Conservation (phyloP, 1,139 yeast genomes). For the Pichia sp. region DNA sequence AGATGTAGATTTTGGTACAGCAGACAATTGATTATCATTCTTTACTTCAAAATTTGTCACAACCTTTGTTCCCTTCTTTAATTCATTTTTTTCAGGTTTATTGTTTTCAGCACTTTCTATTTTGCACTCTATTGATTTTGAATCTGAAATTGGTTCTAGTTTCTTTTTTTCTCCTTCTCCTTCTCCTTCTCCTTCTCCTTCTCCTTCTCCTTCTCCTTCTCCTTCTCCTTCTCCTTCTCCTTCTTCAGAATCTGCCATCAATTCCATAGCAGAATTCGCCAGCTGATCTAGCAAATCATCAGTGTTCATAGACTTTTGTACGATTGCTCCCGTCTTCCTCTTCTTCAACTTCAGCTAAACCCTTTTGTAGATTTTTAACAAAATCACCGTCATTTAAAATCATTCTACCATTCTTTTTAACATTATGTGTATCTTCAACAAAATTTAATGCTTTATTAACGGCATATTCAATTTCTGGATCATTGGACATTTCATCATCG, state of each 20-base stretch:
- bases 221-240: conserved; percentile 10
- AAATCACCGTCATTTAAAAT: conserved; percentile 27
- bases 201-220: conserved; percentile 12
- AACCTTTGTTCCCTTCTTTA: neutral
- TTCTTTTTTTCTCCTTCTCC: conserved; percentile 1
- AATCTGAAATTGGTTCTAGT: neutral
- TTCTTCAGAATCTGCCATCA: conserved; percentile 12
- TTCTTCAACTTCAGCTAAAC: conserved; percentile 19
- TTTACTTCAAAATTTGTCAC: neutral
- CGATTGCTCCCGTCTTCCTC: conserved; percentile 20
- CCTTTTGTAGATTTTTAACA: conserved; percentile 10
- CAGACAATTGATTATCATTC: neutral
- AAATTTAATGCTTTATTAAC: conserved; percentile 30
- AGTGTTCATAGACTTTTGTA: conserved; percentile 9
- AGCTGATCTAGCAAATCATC: conserved; percentile 15
- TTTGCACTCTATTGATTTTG: too few species aligned
- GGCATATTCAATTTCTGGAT: conserved; percentile 30
- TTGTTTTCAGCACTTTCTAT: too few species aligned
- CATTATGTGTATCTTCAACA: conserved; percentile 21
- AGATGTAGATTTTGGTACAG: neutral
- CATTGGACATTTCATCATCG: conserved; percentile 28
- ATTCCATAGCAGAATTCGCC: conserved; percentile 15
- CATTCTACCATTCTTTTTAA: conserved; percentile 14
- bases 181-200: neutral
- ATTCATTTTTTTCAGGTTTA: neutral